Base-by-base conservation (phyloP, 495 filamentous ascomycete species). In the Articulospora tetracladia region DNA sequence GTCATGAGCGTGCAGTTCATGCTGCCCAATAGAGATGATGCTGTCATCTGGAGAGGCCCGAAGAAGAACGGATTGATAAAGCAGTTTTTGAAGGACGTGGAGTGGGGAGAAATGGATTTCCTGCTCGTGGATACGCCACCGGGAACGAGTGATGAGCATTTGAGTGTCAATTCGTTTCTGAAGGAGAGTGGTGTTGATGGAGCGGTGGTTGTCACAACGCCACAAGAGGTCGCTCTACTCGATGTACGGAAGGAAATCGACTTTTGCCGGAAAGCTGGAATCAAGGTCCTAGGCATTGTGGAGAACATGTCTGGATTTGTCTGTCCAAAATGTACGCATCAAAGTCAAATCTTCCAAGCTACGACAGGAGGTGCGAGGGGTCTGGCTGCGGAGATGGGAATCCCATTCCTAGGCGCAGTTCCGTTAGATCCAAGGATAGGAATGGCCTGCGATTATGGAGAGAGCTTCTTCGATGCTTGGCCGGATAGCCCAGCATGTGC, bases 61-160 rank as follows among this genome's bases (percentile, higher is more conserved):
- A 98, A 98, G 80, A 98, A 98, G 82, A 98, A 97, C 67, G 94
- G 94, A 1, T 71, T 98, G 58, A 98, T 98, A 69, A 98, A 98
- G 76, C 89, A 93, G 73, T 98, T 98, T 66, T 68, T 98, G 25
- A 95, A 93, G 73, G 95, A 98, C 70, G 95, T 98, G 24, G 91
- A 93, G 68, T 98, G 95, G 94, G 94, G 95, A 12, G 88, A 93
- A 60, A 75, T 98, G 73, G 95, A 98, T 64, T 95, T 90, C 66
- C 65, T 98, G 64, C 78, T 98, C 30, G 91, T 98, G 0, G 94
- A 98, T 68, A 98, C 94, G 1, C 94, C 95, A 1, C 94, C 94
- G 0, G 94, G 94, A 1, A 98, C 94, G 13, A 90, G 83, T 48
- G 94, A 98, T 63, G 94, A 98, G 76, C 94, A 98, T 74, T 72